Evolutionary conservation across 2,329 filamentous ascomycete species (phyloP), one percentile per base, ranked within the genome.

Genomic region (Diplocarpon rosae): DNA sequence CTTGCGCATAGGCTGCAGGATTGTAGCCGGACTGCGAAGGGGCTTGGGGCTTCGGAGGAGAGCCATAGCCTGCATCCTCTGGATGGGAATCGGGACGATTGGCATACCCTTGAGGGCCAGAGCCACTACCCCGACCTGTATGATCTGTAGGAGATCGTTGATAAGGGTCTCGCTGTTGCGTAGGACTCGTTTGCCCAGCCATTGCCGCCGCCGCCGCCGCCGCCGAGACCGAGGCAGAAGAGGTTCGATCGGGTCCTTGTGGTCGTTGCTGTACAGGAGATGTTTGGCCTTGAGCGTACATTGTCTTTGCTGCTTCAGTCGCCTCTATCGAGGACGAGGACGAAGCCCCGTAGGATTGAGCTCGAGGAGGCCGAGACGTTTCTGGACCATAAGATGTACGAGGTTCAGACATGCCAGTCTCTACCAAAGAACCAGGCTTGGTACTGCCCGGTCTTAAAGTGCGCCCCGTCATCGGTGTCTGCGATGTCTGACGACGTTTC

Each of bases 1-100:
- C 73, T 58, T 72, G 77, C 47, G 80, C 83, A 61, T 89, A 92
- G 51, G 82, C 81, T 17, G 77, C 78, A 24, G 85, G 85, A 60
- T 92, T 85, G 62, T 92, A 92, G 54, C 77, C 78, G 33, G 78
- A 69, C 53, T 81, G 77, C 50, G 72, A 66, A 13, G 67, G 65
- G 38, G 63, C 61, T 48, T 64, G 64, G 47, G 60, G 56, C 34
- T 63, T 63, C 29, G 62, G 62, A 31, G 57, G 49, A 32, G 54
- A 37, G 27, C 52, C 50, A 37, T 58, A 58, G 14, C 46, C 45
- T 34, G 33, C 35, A 34, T 52, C 52, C 49, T 60, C 55, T 2
- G 49, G 29, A 27, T 59, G 55, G 11, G 51, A 41, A 34, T 56
- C 53, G 20, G 53, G 50, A 17, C 49, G 51, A 39, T 35, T 42